A percentile compares a stretch with the other conserved stretches of the same genome.
These are phyloP conservation scores for Pyrus pyrifolia DNA, from an alignment of 306 rosid genomes.

Conservation along the genomic window DNA sequence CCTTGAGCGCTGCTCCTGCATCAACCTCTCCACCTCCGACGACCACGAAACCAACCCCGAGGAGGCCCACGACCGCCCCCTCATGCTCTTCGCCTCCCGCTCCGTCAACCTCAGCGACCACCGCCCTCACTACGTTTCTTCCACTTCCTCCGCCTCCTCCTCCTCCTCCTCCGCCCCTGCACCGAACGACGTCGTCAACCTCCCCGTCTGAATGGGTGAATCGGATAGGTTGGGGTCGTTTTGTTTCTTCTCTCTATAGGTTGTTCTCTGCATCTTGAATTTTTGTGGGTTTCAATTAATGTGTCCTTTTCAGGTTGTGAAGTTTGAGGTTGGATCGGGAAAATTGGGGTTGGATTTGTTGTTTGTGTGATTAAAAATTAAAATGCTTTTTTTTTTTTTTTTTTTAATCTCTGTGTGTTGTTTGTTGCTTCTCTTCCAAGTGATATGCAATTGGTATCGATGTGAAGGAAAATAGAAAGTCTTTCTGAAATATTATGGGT, in stretches of 20 bases:
- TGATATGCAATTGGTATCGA: background rate
- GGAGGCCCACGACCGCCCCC: conserved; percentile 46
- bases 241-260: background rate
- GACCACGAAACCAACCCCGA: conserved; percentile 28
- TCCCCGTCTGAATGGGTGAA: conserved; percentile 32
- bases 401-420: background rate
- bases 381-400: too few species aligned
- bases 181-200: conserved; percentile 34
- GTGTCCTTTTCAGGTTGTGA: background rate
- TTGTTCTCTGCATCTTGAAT: background rate
- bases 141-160: background rate
- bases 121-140: conserved; percentile 11
- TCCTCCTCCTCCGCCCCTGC: background rate
- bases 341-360: background rate
- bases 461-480: background rate
- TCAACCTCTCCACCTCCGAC: conserved; percentile 44
- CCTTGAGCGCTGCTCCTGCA: conserved; percentile 42
- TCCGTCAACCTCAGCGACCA: conserved; percentile 29
- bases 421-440: background rate
- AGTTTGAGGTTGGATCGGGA: background rate
- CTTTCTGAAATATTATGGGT: background rate
- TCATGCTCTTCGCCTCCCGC: conserved; percentile 33
- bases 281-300: background rate
- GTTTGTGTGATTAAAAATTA: background rate
- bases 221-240: background rate